Base-by-base conservation (phyloP, 768 basidiomycete genomes). In the Coprinellus micaceus region DNA sequence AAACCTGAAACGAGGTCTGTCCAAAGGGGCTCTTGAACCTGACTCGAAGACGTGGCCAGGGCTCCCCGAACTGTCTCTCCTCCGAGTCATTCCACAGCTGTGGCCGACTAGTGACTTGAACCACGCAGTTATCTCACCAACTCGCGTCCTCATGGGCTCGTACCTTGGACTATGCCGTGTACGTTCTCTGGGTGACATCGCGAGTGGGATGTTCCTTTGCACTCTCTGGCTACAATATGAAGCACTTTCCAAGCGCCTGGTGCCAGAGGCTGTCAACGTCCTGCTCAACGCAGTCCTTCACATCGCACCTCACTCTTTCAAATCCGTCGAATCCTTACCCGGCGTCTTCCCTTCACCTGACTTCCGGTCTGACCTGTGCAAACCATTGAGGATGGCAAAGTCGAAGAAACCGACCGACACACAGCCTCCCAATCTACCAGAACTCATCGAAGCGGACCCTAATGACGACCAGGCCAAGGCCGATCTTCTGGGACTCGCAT, bases 91-190 rank as follows among this genome's bases (percentile, higher is more conserved):
- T 50, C 94, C 94, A 3, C 73, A 78, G 13, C 74, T 90, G 33
- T 99, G 95, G 95, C 89, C 94, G 2, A 94, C 94, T 2, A 96
- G 93, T 67, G 97, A 99, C 71, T 81, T 96, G 72, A 88, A 86
- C 51, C 95, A 99, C 69, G 82, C 86, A 0, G 94, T 98, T 45
- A 76, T 93, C 19, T 89, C 91, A 0, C 92, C 94, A 0, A 82
- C 94, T 0, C 82, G 93, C 49, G 72, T 98, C 17, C 80, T 98
- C 53, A 90, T 97, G 77, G 92, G 90, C 1, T 87, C 93, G 45
- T 98, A 98, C 67, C 86, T 99, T 17, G 87, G 87, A 7, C 77
- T 99, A 26, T 82, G 85, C 53, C 85, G 94, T 3, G 80, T 98
- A 1, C 82, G 95, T 50, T 82, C 83, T 11, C 65, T 91, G 15